Base-by-base conservation (phyloP, 2,329 filamentous ascomycete species). In the Fusarium torulosum region DNA sequence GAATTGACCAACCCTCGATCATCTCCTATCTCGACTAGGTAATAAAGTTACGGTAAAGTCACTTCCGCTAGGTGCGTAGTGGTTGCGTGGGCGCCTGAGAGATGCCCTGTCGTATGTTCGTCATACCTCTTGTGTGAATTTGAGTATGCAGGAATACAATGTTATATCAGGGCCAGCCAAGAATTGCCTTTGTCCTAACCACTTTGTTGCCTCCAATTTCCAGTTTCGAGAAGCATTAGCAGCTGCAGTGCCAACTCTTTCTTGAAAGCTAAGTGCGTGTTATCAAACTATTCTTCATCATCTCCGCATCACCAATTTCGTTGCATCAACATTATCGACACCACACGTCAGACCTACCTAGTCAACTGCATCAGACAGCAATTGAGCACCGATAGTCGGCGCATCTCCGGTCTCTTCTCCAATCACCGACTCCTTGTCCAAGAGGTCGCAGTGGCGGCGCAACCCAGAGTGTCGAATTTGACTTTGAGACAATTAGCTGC, bases 61-160 rank as follows among this genome's bases (percentile, higher is more conserved):
- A 42, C 37, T 42, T 31, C 31, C 56, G 41, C 65, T 57, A 62
- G 44, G 52, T 23, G 31, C 47, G 65, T 66, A 58, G 42, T 69
- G 66, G 65, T 55, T 68, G 65, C 43, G 65, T 66, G 52, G 65
- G 51, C 40, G 45, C 45, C 45, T 35, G 47, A 40, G 47, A 66
- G 65, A 50, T 40, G 47, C 51, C 51, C 55, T 52, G 46, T 53
- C 45, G 59, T 52, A 60, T 55, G 50, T 42, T 69, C 40, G 66
- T 69, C 65, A 66, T 68, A 53, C 57, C 60, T 61, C 21, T 43
- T 53, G 42, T 56, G 37, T 23, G 27, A 42, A 66, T 59, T 53
- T n/a, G 37, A 53, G 47, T 35, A 49, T 42, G 38, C 15, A 20
- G 46, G 40, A 43, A 53, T 60, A 23, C 59, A 44, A 54, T 46